phyloP scores from a whole-genome alignment of 257 asterid genomes.

The Nicotiana noctiflora region DNA sequence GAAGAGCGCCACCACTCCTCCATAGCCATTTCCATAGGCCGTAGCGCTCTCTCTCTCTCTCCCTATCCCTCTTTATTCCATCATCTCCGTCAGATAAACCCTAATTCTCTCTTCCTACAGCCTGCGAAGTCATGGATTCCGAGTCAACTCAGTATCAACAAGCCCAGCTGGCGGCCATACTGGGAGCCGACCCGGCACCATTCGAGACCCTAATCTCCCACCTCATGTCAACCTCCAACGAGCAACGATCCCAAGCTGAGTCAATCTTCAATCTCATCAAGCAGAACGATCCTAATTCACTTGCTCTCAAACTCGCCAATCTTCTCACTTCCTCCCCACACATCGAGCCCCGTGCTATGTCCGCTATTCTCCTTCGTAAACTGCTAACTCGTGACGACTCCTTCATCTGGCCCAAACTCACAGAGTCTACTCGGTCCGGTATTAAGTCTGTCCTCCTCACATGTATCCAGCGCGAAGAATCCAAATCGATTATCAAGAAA shows the following conservation, averaged over 20 bases:
- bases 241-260: constrained; percentile 88
- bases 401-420: constrained; percentile 71
- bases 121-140: constrained; percentile 45
- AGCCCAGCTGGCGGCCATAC: constrained; percentile 63
- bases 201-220: constrained; percentile 74
- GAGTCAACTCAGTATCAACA: constrained; percentile 76
- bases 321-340: constrained; percentile 48
- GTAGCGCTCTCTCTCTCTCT: background rate
- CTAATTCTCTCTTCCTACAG: constrained; percentile 23
- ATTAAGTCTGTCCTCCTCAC: constrained; percentile 48
- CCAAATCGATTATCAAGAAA: constrained; percentile 56
- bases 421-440: constrained; percentile 45
- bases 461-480: constrained; percentile 62
- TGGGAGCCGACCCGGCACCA: constrained; percentile 71
- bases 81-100: constrained; percentile 31
- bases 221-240: constrained; percentile 78
- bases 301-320: constrained; percentile 59
- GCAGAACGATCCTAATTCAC: constrained; percentile 82
- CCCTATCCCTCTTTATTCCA: background rate
- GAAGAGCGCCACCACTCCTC: constrained; percentile 4
- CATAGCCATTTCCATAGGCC: background rate
- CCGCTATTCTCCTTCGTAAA: constrained; percentile 80
- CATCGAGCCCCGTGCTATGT: constrained; percentile 71
- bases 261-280: constrained; percentile 69
- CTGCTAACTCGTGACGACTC: constrained; percentile 73